A percentile compares a stretch with the other conserved stretches of the same genome.
phyloP scores from a whole-genome alignment of 768 basidiomycete species.

The Rhodotorula paludigena region DNA sequence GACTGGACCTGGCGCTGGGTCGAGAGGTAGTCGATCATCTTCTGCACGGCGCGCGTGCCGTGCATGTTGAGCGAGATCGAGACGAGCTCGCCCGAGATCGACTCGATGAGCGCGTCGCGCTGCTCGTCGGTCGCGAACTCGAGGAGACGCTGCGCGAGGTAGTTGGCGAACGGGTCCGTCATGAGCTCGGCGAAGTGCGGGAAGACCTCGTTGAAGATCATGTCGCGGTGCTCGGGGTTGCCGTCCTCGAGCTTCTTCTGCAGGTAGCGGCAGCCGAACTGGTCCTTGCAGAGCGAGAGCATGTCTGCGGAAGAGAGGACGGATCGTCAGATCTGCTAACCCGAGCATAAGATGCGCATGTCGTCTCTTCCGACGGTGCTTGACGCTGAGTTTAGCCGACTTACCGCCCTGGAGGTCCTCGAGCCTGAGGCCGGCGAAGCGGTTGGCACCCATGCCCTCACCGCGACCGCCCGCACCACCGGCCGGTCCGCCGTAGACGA shows the following conservation, averaged over 20 bases:
- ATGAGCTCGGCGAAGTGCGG: constrained; percentile 96
- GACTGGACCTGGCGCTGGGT: constrained; percentile 94
- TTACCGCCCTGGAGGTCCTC: constrained; percentile 82
- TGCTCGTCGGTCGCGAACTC: constrained; percentile 98
- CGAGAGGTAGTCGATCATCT: constrained; percentile 99
- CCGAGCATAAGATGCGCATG: background rate
- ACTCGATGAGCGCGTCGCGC: constrained; percentile 91
- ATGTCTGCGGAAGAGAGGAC: constrained; percentile 54
- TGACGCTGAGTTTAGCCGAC: too few relatives aligned
- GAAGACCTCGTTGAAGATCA: constrained; percentile 99
- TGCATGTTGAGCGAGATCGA: constrained; percentile 99
- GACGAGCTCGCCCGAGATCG: constrained; percentile 93
- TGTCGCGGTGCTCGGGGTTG: constrained; percentile 89
- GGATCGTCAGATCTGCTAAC: background rate
- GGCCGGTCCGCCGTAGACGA: constrained; percentile 31
- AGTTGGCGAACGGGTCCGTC: constrained; percentile 99
- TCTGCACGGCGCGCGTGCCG: constrained; percentile 97
- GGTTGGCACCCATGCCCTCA: constrained; percentile 60
- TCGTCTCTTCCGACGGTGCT: too few relatives aligned
- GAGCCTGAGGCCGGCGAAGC: constrained; percentile 89
- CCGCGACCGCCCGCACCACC: constrained; percentile 21
- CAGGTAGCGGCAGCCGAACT: constrained; percentile 95
- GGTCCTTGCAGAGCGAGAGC: constrained; percentile 89
- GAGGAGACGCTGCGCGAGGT: constrained; percentile 93
- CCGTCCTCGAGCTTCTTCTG: constrained; percentile 99